Conservation (phyloP, 352 stramenopile genomes). For the Globisporangium rhizosaccharum region DNA sequence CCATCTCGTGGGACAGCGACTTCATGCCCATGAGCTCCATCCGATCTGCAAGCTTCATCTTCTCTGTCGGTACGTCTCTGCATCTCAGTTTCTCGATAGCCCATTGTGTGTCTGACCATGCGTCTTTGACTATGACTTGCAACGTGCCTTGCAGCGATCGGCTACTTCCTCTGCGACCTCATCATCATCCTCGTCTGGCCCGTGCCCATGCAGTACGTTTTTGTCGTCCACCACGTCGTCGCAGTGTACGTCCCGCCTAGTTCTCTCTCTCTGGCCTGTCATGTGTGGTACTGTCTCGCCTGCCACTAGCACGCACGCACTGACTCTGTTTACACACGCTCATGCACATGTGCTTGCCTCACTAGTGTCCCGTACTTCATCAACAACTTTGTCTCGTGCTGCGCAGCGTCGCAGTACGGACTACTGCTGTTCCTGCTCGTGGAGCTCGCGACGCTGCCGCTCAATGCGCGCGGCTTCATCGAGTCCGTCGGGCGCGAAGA, state of each 20-base stretch:
- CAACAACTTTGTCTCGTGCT: constrained; percentile 85
- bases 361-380: constrained; percentile 72
- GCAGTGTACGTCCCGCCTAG: constrained; percentile 49
- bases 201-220: constrained; percentile 70
- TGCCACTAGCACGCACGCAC: neutral
- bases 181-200: constrained; percentile 79
- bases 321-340: neutral
- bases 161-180: constrained; percentile 76
- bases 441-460: constrained; percentile 68
- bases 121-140: neutral
- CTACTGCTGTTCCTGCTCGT: constrained; percentile 77
- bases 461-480: constrained; percentile 74
- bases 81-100: neutral
- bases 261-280: neutral
- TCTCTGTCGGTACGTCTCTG: constrained; percentile 59
- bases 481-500: constrained; percentile 59
- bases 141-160: constrained; percentile 38
- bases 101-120: neutral
- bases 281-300: neutral
- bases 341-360: neutral
- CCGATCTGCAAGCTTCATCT: constrained; percentile 68
- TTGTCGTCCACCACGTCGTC: constrained; percentile 75
- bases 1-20: constrained; percentile 53
- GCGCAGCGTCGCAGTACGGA: constrained; percentile 66
- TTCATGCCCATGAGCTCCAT: constrained; percentile 76